Evolutionary conservation across 495 filamentous ascomycete species (phyloP).

Genomic region (Diplogelasinospora grovesii): DNA sequence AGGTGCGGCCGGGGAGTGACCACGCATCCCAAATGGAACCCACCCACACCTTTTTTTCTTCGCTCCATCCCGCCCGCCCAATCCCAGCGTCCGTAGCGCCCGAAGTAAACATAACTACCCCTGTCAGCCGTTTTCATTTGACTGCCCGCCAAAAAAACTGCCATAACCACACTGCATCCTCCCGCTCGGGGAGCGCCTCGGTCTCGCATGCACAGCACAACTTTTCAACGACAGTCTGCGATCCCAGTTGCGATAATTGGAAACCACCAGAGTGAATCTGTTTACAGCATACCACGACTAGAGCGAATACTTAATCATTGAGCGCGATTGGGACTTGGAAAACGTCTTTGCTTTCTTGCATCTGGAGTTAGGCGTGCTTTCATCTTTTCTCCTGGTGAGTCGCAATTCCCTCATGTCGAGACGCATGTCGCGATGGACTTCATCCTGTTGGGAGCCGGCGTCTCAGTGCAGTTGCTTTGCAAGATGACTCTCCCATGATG

Average conservation of each 20-base stretch:
- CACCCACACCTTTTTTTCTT: too few relatives aligned
- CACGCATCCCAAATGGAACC: too few relatives aligned
- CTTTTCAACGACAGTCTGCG: slow-evolving; percentile 9
- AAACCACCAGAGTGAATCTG: slow-evolving; percentile 2
- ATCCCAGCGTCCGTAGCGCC: slow-evolving; percentile 5
- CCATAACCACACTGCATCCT: slow-evolving; percentile 16
- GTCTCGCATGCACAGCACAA: slow-evolving; percentile 10
- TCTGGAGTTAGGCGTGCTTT: slow-evolving; percentile 15
- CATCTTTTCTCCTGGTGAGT: slow-evolving; percentile 10
- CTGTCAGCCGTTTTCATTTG: slow-evolving; percentile 12
- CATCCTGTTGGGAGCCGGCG: too few relatives aligned
- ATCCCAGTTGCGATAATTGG: slow-evolving; percentile 9
- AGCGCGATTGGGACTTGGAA: slow-evolving; percentile 1
- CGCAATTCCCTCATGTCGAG: too few relatives aligned
- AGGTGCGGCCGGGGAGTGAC: background rate
- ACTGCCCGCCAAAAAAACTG: slow-evolving; percentile 8
- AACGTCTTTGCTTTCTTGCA: slow-evolving; percentile 13
- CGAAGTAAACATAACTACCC: slow-evolving; percentile 27
- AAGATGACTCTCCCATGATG: too few relatives aligned
- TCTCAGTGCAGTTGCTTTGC: too few relatives aligned
- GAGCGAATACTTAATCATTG: slow-evolving; percentile 2
- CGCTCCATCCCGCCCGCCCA: too few relatives aligned
- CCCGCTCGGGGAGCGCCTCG: slow-evolving; percentile 7
- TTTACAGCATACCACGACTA: background rate
- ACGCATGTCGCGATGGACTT: too few relatives aligned